Base-by-base conservation (phyloP, 129 eudicot species). In the Apium graveolens region DNA sequence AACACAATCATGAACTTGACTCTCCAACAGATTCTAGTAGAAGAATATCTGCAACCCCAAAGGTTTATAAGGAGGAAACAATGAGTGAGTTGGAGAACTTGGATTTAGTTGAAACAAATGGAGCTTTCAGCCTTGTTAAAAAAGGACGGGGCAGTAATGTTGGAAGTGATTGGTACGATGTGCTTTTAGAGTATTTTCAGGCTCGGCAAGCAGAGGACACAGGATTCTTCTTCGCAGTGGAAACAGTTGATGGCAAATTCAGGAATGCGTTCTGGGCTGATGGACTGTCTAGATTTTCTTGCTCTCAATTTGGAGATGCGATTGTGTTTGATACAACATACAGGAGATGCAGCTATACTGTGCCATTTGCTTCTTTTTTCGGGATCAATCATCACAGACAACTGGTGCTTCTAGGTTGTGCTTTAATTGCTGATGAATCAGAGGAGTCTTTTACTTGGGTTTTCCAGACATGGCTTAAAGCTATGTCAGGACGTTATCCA, bases 301-400 rank as follows among this genome's bases (percentile, higher is more conserved):
- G 97, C 81, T 82, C 91, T 37, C 97, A 92, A 63, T 92, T 92
- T 57, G 97, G 97, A 29, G 97, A 92, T 70, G 90, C 91, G 21
- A 75, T 92, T 68, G 88, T 92, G 21, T 89, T 92, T 46, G 97
- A 92, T 71, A 89, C 97, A 32, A 57, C 92, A 4, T 92, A 89
- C 65, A 86, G 87, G 82, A 86, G 89, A 72, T 79, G 83, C 51
- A 85, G 82, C 81, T 88, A 86, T 74, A 55, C 83, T 4, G 87
- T 90, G 79, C 97, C 97, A 4, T 84, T 92, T 77, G 97, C 96
- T 66, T 86, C 92, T 12, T 92, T 92, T 71, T 57, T 86, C 72
- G 97, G 97, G 26, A 81, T 92, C 37, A 92, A 92, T 81, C 97
- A 92, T 75, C 97, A 92, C 63, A 84, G 90, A 75, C 97, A 92